Evolutionary conservation across 2,329 filamentous ascomycete genomes (phyloP), one percentile per base, ranked within the genome.

Genomic region (Penicillium brevicompactum): DNA sequence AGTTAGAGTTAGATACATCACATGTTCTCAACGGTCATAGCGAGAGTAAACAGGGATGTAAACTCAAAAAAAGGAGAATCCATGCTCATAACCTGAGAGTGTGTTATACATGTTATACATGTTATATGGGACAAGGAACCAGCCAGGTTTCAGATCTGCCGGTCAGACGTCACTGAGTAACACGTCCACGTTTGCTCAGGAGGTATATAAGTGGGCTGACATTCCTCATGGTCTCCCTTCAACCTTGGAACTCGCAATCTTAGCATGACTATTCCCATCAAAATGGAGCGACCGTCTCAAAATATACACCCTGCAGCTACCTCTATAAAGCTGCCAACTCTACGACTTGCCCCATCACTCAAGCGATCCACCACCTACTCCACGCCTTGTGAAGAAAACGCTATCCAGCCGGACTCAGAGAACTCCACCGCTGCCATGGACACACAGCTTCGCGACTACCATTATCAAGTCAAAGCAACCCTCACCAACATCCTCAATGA

Each of bases 401-500:
- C 41, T 3, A 8, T n/a, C 9, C 13, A n/a, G 6, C 32, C 32
- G 1, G 22, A 31, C 6, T 22, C 18, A 21, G 34, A 34, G 9
- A 24, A 40, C 3, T 9, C 24, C 32, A 49, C 30, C 5, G 14
- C 50, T 40, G 34, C 18, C 14, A 11, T 24, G 6, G 16, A 41
- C 31, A 43, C 22, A 30, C 14, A 58, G 21, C 21, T 49, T 24
- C 53, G 50, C 13, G 55, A 49, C 18, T 56, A 57, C 37, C 60
- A 62, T n/a, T 46, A 61, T 16, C 56, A 58, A 55, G 53, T 86
- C 74, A 87, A 87, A 74, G 78, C 82, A 31, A 80, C 82, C 2
- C 67, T 87, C 62, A 87, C 83, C 5, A 83, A 85, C 68, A 78
- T 87, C 13, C 78, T 87, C 63, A 87, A 86, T 71, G 85, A 82